Base-by-base conservation (phyloP, 768 basidiomycete genomes). In the Cyclocybe cylindracea region DNA sequence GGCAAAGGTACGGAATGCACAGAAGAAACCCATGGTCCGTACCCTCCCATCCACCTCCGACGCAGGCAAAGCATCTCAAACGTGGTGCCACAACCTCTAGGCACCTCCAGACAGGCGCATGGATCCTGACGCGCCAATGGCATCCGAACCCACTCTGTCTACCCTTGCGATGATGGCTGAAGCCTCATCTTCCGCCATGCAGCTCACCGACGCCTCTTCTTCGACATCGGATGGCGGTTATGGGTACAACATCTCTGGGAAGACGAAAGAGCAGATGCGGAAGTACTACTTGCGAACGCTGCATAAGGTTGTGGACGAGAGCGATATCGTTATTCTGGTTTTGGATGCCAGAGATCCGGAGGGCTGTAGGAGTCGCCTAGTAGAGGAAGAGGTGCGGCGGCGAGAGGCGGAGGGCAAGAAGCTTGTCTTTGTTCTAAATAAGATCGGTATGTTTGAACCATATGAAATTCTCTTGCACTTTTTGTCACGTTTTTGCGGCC, bases 261-360 rank as follows among this genome's bases (percentile, higher is more conserved):
- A 80, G 65, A 87, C 84, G 6, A 87, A 80, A 57, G 85, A 89
- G 58, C 88, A 90, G 56, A 65, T 84, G 24, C 82, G 87, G 31
- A 78, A 81, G 48, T 79, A 91, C 59, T 91, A 93, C 61, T 72
- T 95, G 42, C 84, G 89, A 36, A 78, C 87, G 1, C 70, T 98
- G 18, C 86, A 93, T 70, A 94, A 91, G 71, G 96, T 99, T 40
- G 88, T 98, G 53, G 94, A 97, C 57, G 79, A 94, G 62, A 87
- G 89, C 57, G 95, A 98, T 65, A 89, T 99, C 32, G 71, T 98
- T 45, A 78, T 98, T 40, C 86, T 90, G 34, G 91, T 93, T 0
- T 77, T 98, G 11, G 97, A 98, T 70, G 95, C 95, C 1, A 77
- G 96, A 37, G 96, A 98, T 74, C 96, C 97, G 2, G 89, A 96